A percentile compares a stretch with the other conserved stretches of the same genome.
Conservation (phyloP, 2,329 filamentous ascomycete species). For the Monosporascus sp. region DNA sequence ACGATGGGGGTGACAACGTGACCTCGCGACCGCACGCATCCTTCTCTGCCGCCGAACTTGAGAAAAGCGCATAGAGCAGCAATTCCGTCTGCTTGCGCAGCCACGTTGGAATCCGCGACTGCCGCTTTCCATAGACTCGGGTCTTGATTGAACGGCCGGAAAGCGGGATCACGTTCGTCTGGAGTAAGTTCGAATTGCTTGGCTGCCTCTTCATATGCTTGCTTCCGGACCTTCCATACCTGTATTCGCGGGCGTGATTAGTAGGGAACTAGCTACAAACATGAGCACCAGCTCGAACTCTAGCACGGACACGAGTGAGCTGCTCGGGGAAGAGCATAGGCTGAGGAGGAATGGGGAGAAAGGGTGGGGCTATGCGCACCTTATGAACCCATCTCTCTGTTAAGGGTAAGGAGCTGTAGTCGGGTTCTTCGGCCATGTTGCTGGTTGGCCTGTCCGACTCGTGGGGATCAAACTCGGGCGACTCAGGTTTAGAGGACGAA, state of each 20-base stretch:
- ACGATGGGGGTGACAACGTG: slow-evolving; percentile 72
- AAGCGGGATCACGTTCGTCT: slow-evolving; percentile 79
- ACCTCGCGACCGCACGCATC: slow-evolving; percentile 70
- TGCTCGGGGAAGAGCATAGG: not conserved
- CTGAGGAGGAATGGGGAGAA: not conserved
- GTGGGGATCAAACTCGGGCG: not conserved
- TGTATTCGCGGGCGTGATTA: slow-evolving; percentile 24
- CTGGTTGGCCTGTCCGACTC: slow-evolving; percentile 6
- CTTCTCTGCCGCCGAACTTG: slow-evolving; percentile 79
- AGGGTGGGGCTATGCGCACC: slow-evolving; percentile 33
- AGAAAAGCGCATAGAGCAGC: slow-evolving; percentile 85
- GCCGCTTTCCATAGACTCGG: slow-evolving; percentile 85
- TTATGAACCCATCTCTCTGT: slow-evolving; percentile 81
- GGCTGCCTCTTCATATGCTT: slow-evolving; percentile 85
- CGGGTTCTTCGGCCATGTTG: slow-evolving; percentile 79
- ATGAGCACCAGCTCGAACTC: too few relatives aligned
- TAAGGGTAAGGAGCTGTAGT: slow-evolving; percentile 73
- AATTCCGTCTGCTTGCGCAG: slow-evolving; percentile 90
- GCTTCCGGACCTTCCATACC: slow-evolving; percentile 96
- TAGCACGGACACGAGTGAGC: too few relatives aligned
- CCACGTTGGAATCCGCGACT: slow-evolving; percentile 91
- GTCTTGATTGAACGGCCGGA: slow-evolving; percentile 83
- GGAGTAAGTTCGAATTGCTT: slow-evolving; percentile 81
- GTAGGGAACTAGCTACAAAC: not conserved
- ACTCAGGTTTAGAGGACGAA: not conserved